Evolutionary conservation across 495 filamentous ascomycete genomes (phyloP).

Genomic region (Bacidia rubella): DNA sequence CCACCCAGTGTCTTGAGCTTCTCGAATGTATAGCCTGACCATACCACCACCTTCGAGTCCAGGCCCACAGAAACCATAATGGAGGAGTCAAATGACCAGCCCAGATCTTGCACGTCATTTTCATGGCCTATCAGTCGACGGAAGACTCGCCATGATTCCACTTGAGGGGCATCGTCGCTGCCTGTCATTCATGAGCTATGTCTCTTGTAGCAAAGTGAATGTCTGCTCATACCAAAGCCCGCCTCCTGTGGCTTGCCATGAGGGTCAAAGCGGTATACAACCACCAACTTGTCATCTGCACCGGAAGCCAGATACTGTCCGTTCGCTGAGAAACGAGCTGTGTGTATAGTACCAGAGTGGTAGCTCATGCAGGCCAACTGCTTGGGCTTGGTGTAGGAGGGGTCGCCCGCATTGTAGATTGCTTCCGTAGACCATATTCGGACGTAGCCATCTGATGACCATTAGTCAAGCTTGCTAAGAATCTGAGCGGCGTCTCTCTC

Average conservation of each 20-base stretch:
- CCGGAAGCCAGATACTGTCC: conserved; percentile 88
- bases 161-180: conserved; percentile 78
- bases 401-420: conserved; percentile 63
- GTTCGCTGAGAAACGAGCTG: conserved; percentile 88
- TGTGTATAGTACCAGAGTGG: conserved; percentile 93
- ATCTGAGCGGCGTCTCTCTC: conserved; percentile 20
- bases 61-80: conserved; percentile 91
- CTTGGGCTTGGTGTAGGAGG: conserved; percentile 60
- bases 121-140: conserved; percentile 90
- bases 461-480: conserved; percentile 13
- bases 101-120: conserved; percentile 96
- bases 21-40: conserved; percentile 96
- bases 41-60: conserved; percentile 95
- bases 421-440: conserved; percentile 95
- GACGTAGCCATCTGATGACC: conserved; percentile 70
- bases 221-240: conserved; percentile 56
- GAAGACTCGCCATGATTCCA: conserved; percentile 93
- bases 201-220: neutral
- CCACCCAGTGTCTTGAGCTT: conserved; percentile 84
- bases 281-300: conserved; percentile 96
- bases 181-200: conserved; percentile 31
- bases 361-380: conserved; percentile 97
- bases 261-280: conserved; percentile 81
- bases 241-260: conserved; percentile 58
- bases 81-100: conserved; percentile 92